Evolutionary conservation across 345 rosid species (phyloP).

Genomic region (Durio zibethinus): DNA sequence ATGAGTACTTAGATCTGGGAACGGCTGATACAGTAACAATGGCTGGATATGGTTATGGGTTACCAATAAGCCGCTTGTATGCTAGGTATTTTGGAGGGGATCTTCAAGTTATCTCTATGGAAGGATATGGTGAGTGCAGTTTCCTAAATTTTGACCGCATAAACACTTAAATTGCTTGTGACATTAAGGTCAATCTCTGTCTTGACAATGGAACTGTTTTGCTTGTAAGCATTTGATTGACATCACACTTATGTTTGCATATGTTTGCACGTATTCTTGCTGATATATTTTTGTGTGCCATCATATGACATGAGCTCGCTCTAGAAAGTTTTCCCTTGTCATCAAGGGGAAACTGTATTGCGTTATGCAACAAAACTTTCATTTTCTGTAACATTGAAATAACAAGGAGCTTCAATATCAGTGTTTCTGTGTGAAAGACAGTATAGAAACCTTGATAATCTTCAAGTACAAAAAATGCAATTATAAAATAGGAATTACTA

Average conservation of each 20-base stretch:
- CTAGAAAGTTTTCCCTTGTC: not conserved
- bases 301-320: not conserved
- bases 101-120: constrained; percentile 93
- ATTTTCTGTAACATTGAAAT: not conserved
- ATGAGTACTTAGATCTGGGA: constrained; percentile 58
- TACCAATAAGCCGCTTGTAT: constrained; percentile 92
- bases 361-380: not conserved
- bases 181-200: not conserved
- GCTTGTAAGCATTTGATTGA: not conserved
- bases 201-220: not conserved
- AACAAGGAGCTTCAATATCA: not conserved
- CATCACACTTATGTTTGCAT: not conserved
- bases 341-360: not conserved
- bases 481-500: not conserved
- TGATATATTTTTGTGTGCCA: not conserved
- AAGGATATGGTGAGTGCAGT: constrained; percentile 91
- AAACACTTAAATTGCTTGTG: too few species aligned
- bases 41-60: constrained; percentile 98
- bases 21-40: constrained; percentile 64
- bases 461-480: not conserved
- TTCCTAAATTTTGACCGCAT: not conserved
- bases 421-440: not conserved
- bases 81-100: constrained; percentile 98
- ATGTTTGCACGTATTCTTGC: not conserved
- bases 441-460: not conserved